Conservation (phyloP, 2,329 filamentous ascomycete genomes). For the Mycosphaerella sp. region DNA sequence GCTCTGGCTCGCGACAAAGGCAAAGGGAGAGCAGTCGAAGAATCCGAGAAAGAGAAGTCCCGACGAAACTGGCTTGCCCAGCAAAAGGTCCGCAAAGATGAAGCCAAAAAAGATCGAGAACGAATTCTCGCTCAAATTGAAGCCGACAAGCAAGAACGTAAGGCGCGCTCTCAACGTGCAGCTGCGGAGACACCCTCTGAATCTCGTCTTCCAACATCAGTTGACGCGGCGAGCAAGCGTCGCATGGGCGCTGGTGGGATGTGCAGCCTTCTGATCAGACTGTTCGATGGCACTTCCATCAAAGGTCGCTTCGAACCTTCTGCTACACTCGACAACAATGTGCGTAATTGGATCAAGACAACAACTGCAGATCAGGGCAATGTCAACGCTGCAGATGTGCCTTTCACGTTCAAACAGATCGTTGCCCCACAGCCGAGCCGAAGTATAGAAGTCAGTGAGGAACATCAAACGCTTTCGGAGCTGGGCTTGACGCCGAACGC, state of each 20-base stretch:
- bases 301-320: slow-evolving; percentile 59
- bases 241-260: slow-evolving; percentile 21
- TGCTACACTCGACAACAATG: slow-evolving; percentile 58
- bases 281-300: slow-evolving; percentile 78
- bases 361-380: slow-evolving; percentile 35
- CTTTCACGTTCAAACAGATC: slow-evolving; percentile 80
- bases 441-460: slow-evolving; percentile 68
- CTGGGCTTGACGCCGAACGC: slow-evolving; percentile 72
- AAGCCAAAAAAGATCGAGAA: slow-evolving; percentile 62
- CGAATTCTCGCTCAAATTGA: slow-evolving; percentile 70
- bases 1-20: slow-evolving; percentile 22
- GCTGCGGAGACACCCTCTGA: slow-evolving; percentile 8
- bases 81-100: slow-evolving; percentile 56
- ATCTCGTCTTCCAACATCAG: slow-evolving; percentile 12
- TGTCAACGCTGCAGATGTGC: slow-evolving; percentile 35
- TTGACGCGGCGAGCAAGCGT: slow-evolving; percentile 17
- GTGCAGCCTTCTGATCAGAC: slow-evolving; percentile 61
- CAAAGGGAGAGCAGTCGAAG: slow-evolving; percentile 35
- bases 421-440: slow-evolving; percentile 71
- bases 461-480: slow-evolving; percentile 60
- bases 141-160: slow-evolving; percentile 65
- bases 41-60: slow-evolving; percentile 28
- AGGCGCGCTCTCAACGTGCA: slow-evolving; percentile 45
- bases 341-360: slow-evolving; percentile 72
- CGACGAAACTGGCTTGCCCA: slow-evolving; percentile 33